Base-by-base conservation (phyloP, 169 alveolate species). In the Cryptosporidium muris region DNA sequence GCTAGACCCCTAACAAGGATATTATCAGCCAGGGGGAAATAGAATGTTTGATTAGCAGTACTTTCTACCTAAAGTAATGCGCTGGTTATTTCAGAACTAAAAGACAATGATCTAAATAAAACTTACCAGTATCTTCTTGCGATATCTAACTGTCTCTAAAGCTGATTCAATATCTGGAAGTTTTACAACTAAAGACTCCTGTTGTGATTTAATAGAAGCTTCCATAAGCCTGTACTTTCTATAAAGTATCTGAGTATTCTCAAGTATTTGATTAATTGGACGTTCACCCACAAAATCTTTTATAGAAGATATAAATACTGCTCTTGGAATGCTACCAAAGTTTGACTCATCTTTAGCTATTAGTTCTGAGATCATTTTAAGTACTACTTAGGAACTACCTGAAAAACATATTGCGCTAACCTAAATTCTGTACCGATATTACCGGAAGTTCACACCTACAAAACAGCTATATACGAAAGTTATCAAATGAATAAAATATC, bases 1-100 rank as follows among this genome's bases (percentile, higher is more conserved):
- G 93, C 51, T n/a, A 89, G 88, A 36, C 95, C 95, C 88, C 90
- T 93, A 66, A 94, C 95, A 82, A 91, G 91, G 43, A 94, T 53
- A 34, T 94, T 92, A 53, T 94, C 96, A 3, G 95, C 93, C 51
- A 94, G 66, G 49, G 93, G 91, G 51, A 80, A 65, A 56, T 65
- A 74, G n/a, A 74, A 58, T 36, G 47, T 63, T 45, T 58, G 47
- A 2, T 74, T 37, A 12, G 34, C 14, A 16, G 34, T 3, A 12
- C 45, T 74, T n/a, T 47, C 25, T 45, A 58, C 85, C 67, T 56
- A 34, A 58, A 25, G 42, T 25, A 11, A 48, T 25, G 25, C 25
- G 25, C 25, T 25, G 25, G 25, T 14, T 34, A 37, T 34, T 62
- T 3, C 16, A 12, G 40, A 45, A 64, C 34, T 36, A 4, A 34